Conservation (phyloP, 805 yeast species). For the Teunomyces atbi region DNA sequence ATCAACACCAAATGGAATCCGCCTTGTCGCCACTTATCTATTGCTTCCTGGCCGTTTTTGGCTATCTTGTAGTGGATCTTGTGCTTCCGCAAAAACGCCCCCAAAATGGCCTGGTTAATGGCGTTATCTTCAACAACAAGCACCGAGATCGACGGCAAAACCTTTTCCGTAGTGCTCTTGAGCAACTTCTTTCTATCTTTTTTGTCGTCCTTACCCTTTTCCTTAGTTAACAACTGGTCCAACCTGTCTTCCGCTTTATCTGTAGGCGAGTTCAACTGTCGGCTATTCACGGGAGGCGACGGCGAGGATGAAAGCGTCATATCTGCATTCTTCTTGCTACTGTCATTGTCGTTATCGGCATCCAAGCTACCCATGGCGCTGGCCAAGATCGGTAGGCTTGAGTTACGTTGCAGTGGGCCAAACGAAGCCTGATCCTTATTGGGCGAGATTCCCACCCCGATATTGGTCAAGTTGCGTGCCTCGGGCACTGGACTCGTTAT, state of each 20-base stretch:
- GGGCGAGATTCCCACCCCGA: slow-evolving; percentile 14
- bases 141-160: slow-evolving; percentile 86
- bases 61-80: slow-evolving; percentile 84
- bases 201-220: background rate
- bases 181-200: slow-evolving; percentile 8
- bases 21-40: slow-evolving; percentile 91
- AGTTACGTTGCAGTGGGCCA: background rate
- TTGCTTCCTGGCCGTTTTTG: slow-evolving; percentile 91
- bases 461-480: slow-evolving; percentile 16
- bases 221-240: background rate
- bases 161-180: slow-evolving; percentile 51
- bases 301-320: slow-evolving; percentile 8
- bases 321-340: background rate
- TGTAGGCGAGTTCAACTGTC: slow-evolving; percentile 9
- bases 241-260: slow-evolving; percentile 3
- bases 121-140: slow-evolving; percentile 95
- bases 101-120: slow-evolving; percentile 88
- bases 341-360: background rate
- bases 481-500: slow-evolving; percentile 6
- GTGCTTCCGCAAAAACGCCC: slow-evolving; percentile 82
- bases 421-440: background rate
- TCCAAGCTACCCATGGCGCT: background rate
- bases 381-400: background rate
- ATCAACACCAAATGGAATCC: slow-evolving; percentile 92
- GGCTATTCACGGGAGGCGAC: slow-evolving; percentile 10